Evolutionary conservation across 1,284 basidiomycete genomes (phyloP).

Genomic region (Xerocomus minutiporus): DNA sequence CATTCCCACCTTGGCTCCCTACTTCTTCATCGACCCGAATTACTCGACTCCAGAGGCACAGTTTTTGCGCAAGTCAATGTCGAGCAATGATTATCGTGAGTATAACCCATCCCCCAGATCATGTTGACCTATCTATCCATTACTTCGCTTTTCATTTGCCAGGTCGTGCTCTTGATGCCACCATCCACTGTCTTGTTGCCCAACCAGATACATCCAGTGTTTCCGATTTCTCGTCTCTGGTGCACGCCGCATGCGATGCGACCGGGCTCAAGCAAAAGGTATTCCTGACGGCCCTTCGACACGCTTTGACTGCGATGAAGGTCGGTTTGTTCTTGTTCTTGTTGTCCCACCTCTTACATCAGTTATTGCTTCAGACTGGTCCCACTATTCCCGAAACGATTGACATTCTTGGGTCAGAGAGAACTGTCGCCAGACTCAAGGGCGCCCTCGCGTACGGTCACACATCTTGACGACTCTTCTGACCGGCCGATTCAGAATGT

Average conservation of each 20-base stretch:
- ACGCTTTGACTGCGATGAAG: conserved; percentile 77
- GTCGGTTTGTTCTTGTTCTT: conserved; percentile 37
- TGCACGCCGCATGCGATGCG: conserved; percentile 45
- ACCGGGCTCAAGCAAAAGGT: conserved; percentile 45
- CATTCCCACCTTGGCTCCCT: conserved; percentile 61
- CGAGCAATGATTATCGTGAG: conserved; percentile 43
- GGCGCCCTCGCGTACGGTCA: conserved; percentile 1
- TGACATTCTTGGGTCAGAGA: conserved; percentile 38
- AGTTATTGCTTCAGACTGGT: conserved; percentile 36
- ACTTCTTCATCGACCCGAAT: conserved; percentile 72
- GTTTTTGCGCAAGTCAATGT: conserved; percentile 48
- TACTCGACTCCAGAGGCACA: conserved; percentile 51
- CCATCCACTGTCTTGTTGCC: conserved; percentile 6
- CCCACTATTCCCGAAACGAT: conserved; percentile 46
- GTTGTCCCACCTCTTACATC: background rate
- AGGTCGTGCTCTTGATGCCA: conserved; percentile 21
- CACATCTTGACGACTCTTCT: background rate
- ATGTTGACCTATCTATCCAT: background rate
- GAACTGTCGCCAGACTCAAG: conserved; percentile 32
- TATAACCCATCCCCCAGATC: background rate
- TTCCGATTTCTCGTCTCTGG: conserved; percentile 37
- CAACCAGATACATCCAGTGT: conserved; percentile 18
- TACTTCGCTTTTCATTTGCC: background rate
- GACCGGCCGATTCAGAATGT: background rate
- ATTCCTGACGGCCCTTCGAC: conserved; percentile 69